phyloP scores from a whole-genome alignment of 306 rosid species.

The Malus fusca region DNA sequence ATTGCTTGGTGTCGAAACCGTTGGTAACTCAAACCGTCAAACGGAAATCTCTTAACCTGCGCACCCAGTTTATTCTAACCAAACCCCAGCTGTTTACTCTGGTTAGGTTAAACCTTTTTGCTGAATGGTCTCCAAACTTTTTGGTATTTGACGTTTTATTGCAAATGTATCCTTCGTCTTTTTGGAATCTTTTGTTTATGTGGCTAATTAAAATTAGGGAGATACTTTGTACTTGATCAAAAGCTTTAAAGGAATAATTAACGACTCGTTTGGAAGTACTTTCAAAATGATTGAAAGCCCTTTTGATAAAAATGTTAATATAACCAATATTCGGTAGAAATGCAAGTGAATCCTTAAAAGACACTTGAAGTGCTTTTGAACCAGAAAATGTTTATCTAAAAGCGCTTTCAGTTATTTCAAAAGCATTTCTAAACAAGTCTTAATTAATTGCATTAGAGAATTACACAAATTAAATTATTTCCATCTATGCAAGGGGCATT shows the following conservation, averaged over 20 bases:
- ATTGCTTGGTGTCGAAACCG: constrained; percentile 47
- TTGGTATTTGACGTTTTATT: background rate
- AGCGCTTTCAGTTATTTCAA: too few relatives aligned
- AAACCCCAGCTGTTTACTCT: constrained; percentile 6
- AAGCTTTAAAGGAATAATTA: background rate
- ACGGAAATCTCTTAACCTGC: background rate
- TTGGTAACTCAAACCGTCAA: constrained; percentile 12
- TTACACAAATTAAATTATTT: too few relatives aligned
- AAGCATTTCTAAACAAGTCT: too few relatives aligned
- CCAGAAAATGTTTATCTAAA: too few relatives aligned
- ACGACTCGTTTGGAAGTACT: fast-evolving
- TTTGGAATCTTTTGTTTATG: background rate
- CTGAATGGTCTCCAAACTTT: background rate
- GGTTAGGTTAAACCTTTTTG: constrained; percentile 17
- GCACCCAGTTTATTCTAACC: constrained; percentile 21
- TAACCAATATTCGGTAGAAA: too few relatives aligned
- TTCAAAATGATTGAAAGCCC: fast-evolving
- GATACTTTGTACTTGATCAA: constrained; percentile 4
- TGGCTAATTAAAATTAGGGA: background rate
- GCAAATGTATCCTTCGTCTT: background rate
- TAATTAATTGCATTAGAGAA: too few relatives aligned
- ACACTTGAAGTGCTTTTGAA: too few relatives aligned
- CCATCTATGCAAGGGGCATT: background rate
- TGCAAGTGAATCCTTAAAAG: too few relatives aligned
- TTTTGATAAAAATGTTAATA: too few relatives aligned